A percentile compares a stretch with the other conserved stretches of the same genome.
These are phyloP conservation scores for Wickerhamomyces kurtzmanii DNA, from an alignment of 805 yeast genomes.

Conservation along the genomic window DNA sequence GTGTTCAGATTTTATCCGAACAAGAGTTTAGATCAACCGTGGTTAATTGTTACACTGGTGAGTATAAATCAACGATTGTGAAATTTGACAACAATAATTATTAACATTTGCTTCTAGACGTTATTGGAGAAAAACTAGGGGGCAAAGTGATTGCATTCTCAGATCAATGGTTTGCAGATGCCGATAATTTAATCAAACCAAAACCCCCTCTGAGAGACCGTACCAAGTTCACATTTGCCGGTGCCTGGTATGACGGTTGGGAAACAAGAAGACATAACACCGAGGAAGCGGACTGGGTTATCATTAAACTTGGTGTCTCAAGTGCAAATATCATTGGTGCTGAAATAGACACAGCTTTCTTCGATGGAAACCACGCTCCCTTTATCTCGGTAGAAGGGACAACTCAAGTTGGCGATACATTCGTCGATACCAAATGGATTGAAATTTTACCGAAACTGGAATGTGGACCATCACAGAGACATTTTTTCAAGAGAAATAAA, in stretches of 20 bases:
- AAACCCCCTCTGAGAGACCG: constrained; percentile 74
- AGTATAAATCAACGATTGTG: too few species aligned
- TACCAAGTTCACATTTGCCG: constrained; percentile 68
- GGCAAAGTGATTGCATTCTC: constrained; percentile 62
- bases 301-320: constrained; percentile 74
- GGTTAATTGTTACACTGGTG: too few species aligned
- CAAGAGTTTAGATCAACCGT: too few species aligned
- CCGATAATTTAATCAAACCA: constrained; percentile 77
- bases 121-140: constrained; percentile 77
- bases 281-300: constrained; percentile 81
- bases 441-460: constrained; percentile 56
- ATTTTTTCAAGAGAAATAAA: constrained; percentile 58
- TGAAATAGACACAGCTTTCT: constrained; percentile 89
- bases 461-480: constrained; percentile 87
- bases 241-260: constrained; percentile 99
- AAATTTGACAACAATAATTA: too few species aligned
- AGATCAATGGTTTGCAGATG: constrained; percentile 95
- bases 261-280: constrained; percentile 92
- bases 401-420: constrained; percentile 21
- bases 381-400: constrained; percentile 75
- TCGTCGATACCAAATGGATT: constrained; percentile 51
- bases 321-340: constrained; percentile 72
- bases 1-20: too few species aligned
- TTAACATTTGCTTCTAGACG: too few species aligned
- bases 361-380: constrained; percentile 95